A percentile compares a stretch with the other conserved stretches of the same genome.
Conservation (phyloP, 768 basidiomycete species). For the Calvatia gigantea region DNA sequence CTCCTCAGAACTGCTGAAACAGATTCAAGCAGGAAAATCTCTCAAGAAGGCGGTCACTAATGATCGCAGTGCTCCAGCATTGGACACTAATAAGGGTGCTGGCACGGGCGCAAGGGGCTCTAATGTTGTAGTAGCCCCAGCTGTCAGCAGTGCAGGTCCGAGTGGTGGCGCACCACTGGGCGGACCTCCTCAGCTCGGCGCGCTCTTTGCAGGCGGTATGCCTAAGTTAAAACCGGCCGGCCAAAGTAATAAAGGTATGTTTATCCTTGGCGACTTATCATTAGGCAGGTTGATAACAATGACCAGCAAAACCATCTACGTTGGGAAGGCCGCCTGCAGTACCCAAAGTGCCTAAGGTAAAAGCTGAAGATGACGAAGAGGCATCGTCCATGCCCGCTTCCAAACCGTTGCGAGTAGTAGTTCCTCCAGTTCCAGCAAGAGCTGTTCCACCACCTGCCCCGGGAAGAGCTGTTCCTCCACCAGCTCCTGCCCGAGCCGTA, state of each 20-base stretch:
- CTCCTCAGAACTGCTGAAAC: constrained; percentile 69
- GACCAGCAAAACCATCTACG: constrained; percentile 54
- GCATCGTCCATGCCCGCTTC: constrained; percentile 15
- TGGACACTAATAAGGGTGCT: constrained; percentile 47
- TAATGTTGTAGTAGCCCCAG: constrained; percentile 4
- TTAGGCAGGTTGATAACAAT: background rate
- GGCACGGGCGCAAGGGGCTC: constrained; percentile 26
- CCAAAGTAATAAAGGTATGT: constrained; percentile 51
- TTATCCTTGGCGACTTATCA: constrained; percentile 11
- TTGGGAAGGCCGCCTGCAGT: constrained; percentile 67
- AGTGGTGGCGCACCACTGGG: constrained; percentile 22
- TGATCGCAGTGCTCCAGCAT: constrained; percentile 69
- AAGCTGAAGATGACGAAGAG: background rate
- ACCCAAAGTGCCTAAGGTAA: constrained; percentile 38
- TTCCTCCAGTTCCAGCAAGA: constrained; percentile 24
- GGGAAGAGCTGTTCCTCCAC: constrained; percentile 24
- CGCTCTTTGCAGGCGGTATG: constrained; percentile 87
- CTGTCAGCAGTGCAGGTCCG: constrained; percentile 12
- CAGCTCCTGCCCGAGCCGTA: constrained; percentile 31
- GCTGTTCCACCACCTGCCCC: constrained; percentile 31
- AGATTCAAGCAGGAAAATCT: constrained; percentile 79
- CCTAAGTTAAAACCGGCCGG: constrained; percentile 87
- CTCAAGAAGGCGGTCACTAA: constrained; percentile 82
- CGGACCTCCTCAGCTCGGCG: constrained; percentile 76
- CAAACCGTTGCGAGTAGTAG: background rate